These are phyloP conservation scores for Eimeria maxima DNA, from an alignment of 169 alveolate species.

Conservation along the genomic window DNA sequence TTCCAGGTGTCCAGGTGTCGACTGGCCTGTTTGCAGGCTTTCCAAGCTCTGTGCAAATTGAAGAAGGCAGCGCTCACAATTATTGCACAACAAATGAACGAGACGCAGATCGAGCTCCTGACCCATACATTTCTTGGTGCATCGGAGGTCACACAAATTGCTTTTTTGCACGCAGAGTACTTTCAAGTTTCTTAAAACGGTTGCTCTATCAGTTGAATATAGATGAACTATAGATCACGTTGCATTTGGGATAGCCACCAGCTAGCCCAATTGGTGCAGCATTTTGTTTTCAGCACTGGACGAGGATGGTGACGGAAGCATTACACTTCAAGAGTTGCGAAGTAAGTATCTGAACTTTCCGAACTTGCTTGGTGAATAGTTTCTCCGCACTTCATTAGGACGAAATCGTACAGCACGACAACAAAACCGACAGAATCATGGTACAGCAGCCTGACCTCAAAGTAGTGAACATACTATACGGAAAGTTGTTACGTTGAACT, in stretches of 20 bases:
- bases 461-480: not conserved
- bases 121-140: slow-evolving; percentile 80
- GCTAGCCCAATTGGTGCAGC: not conserved
- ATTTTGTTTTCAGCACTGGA: slow-evolving; percentile 90
- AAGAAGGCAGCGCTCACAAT: slow-evolving; percentile 85
- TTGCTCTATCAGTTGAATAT: not conserved
- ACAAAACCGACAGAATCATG: not conserved
- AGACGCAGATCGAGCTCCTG: slow-evolving; percentile 80
- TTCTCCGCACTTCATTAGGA: not conserved
- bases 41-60: slow-evolving; percentile 81
- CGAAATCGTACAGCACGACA: not conserved
- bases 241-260: not conserved
- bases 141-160: not conserved
- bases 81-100: slow-evolving; percentile 85
- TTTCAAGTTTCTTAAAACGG: not conserved
- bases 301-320: slow-evolving; percentile 96
- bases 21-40: slow-evolving; percentile 73
- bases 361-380: not conserved
- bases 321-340: slow-evolving; percentile 84
- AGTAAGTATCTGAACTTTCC: not conserved
- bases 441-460: not conserved
- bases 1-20: not conserved
- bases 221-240: not conserved
- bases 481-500: not conserved
- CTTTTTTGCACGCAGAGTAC: not conserved